Conservation (phyloP, 2,329 filamentous ascomycete species). For the Botrytis byssoidea region DNA sequence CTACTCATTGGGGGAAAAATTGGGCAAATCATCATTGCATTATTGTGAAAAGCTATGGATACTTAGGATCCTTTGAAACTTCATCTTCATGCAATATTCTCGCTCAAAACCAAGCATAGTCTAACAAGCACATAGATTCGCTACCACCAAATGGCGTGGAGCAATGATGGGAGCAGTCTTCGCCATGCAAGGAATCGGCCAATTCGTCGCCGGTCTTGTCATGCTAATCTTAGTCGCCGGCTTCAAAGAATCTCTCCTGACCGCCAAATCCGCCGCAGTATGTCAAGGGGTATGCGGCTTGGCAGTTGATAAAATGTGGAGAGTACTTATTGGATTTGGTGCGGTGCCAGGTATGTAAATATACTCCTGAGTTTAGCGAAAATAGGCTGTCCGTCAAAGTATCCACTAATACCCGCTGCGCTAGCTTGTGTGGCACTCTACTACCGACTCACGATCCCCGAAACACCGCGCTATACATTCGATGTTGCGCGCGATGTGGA, state of each 20-base stretch:
- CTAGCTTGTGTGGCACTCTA: slow-evolving; percentile 74
- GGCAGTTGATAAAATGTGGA: slow-evolving; percentile 86
- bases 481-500: slow-evolving; percentile 74
- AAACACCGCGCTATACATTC: slow-evolving; percentile 86
- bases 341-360: slow-evolving; percentile 42
- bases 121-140: slow-evolving; percentile 50
- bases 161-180: slow-evolving; percentile 88
- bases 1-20: not conserved
- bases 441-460: slow-evolving; percentile 80
- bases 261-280: slow-evolving; percentile 49
- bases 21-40: not conserved
- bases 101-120: fast-evolving
- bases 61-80: too few species aligned
- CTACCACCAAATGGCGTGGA: slow-evolving; percentile 79
- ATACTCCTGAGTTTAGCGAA: not conserved
- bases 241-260: slow-evolving; percentile 63
- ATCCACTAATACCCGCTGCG: not conserved
- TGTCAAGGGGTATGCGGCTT: slow-evolving; percentile 64
- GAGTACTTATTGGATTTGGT: slow-evolving; percentile 70
- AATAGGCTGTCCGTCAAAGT: not conserved
- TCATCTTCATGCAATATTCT: not conserved
- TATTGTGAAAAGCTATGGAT: not conserved
- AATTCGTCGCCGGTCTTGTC: slow-evolving; percentile 72
- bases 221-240: slow-evolving; percentile 71
- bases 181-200: slow-evolving; percentile 85